Conservation (phyloP, 148 eudicot genomes). For the Chenopodium berlandieri region DNA sequence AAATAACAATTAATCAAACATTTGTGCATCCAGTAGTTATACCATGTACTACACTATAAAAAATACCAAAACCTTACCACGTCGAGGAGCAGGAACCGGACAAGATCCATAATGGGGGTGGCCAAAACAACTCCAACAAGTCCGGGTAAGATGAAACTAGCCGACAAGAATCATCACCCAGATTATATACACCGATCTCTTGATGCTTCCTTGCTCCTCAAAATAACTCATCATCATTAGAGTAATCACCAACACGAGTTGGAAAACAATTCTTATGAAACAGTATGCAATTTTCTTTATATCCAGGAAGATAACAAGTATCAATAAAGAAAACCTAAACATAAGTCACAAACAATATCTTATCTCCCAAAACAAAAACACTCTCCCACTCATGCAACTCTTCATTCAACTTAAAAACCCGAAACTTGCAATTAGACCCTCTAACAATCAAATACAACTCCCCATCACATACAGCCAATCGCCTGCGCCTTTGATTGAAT, state of each 20-base stretch:
- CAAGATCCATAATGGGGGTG: background rate
- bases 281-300: constrained; percentile 3
- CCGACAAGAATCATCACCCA: background rate
- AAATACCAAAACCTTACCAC: background rate
- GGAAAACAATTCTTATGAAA: background rate
- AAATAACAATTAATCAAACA: too few species aligned
- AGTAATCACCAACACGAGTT: background rate
- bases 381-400: background rate
- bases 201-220: background rate
- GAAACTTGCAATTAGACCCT: too few species aligned
- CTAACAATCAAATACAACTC: too few species aligned
- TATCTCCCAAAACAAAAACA: background rate
- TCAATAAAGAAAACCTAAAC: constrained; percentile 4
- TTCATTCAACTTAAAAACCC: background rate
- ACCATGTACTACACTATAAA: too few species aligned
- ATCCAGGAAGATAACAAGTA: background rate
- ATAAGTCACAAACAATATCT: constrained; percentile 14
- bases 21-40: too few species aligned
- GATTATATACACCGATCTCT: background rate
- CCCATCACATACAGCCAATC: too few species aligned
- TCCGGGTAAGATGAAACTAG: background rate
- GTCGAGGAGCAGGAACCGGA: background rate
- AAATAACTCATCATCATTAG: constrained; percentile 1
- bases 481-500: too few species aligned
- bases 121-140: background rate